These are phyloP conservation scores for Cymbomonas tetramitiformis DNA, from an alignment of 139 green algal species.

Conservation along the genomic window DNA sequence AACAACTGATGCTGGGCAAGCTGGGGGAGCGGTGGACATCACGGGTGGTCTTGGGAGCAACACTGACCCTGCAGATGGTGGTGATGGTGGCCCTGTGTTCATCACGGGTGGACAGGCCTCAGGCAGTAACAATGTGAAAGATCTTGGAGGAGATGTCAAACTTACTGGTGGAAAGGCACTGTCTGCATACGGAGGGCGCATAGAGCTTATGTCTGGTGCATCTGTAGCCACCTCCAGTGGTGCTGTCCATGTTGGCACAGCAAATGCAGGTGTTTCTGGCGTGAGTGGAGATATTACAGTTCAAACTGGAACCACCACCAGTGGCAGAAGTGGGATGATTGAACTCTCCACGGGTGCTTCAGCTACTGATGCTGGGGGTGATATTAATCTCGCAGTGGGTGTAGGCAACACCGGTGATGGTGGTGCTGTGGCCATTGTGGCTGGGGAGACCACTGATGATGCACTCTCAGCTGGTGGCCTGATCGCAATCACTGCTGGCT, in stretches of 20 bases:
- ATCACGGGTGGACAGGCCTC: neutral
- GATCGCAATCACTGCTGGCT: too few species aligned
- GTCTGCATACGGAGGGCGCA: neutral
- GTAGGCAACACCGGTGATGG: slow-evolving; percentile 3
- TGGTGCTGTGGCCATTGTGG: neutral
- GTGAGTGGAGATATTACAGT: slow-evolving; percentile 2
- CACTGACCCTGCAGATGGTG: neutral
- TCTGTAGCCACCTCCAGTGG: neutral
- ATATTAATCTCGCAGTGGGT: slow-evolving; percentile 1
- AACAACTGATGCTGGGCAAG: too few species aligned
- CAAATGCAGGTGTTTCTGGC: neutral
- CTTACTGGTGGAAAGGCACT: neutral
- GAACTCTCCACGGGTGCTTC: neutral
- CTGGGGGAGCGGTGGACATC: neutral
- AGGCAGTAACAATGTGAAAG: neutral
- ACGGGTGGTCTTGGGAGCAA: neutral
- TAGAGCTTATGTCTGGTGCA: neutral
- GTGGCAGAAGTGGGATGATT: neutral
- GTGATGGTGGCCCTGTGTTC: neutral
- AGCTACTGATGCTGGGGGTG: neutral
- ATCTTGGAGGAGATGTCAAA: slow-evolving; percentile 1
- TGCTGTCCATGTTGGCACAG: neutral
- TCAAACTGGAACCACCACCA: neutral
- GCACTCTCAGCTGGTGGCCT: too few species aligned
- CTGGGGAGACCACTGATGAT: slow-evolving; percentile 3